Conservation (phyloP, 2,329 filamentous ascomycete genomes). For the Calonectria pseudoturangicola region DNA sequence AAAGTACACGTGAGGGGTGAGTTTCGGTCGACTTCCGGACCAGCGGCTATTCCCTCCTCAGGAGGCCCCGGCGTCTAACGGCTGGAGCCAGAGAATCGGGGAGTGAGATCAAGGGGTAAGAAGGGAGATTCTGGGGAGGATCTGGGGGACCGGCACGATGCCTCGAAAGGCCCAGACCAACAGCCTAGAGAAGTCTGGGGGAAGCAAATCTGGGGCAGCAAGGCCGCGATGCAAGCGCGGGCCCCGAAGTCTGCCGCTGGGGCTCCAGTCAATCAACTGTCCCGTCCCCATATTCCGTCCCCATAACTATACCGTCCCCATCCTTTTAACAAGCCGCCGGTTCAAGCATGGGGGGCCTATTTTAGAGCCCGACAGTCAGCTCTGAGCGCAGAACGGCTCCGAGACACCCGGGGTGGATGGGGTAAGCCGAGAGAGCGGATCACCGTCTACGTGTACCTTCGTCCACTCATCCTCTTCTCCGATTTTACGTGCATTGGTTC, state of each 20-base stretch:
- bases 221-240: constrained; percentile 23
- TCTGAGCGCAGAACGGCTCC: constrained; percentile 31
- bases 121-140: constrained; percentile 31
- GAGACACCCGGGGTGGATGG: constrained; percentile 32
- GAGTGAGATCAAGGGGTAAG: constrained; percentile 20
- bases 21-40: constrained; percentile 4
- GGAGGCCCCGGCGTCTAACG: constrained; percentile 32
- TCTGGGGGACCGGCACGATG: constrained; percentile 30
- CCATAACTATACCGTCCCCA: constrained; percentile 20
- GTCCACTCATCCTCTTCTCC: constrained; percentile 25
- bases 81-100: neutral
- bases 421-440: constrained; percentile 22
- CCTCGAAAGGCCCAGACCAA: constrained; percentile 9
- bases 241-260: constrained; percentile 27
- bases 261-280: constrained; percentile 30
- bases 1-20: constrained; percentile 1
- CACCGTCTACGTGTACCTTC: constrained; percentile 14
- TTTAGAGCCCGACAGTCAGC: constrained; percentile 26
- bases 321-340: constrained; percentile 32
- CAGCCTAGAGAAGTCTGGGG: constrained; percentile 24
- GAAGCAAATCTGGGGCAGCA: constrained; percentile 24
- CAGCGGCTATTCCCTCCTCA: constrained; percentile 2
- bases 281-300: constrained; percentile 16
- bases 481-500: constrained; percentile 38
- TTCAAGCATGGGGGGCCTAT: constrained; percentile 28